Conservation (phyloP, 257 asterid genomes). For the Echium plantagineum region DNA sequence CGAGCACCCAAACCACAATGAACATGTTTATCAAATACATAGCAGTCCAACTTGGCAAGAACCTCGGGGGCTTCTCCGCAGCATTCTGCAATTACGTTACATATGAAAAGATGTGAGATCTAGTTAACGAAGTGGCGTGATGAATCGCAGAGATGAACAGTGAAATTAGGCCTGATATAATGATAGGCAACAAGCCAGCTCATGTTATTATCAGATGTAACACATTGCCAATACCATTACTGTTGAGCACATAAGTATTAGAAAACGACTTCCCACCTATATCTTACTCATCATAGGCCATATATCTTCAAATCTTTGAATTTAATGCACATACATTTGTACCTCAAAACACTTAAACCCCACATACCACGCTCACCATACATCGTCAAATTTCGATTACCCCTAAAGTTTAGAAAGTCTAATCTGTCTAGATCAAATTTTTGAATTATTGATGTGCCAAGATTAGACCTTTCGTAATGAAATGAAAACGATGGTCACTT, state of each 20-base stretch:
- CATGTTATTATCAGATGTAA: constrained; percentile 8
- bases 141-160: neutral
- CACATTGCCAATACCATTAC: constrained; percentile 6
- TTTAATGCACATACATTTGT: constrained; percentile 30
- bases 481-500: neutral
- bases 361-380: neutral
- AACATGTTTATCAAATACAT: constrained; percentile 66
- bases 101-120: neutral
- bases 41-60: constrained; percentile 78
- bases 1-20: constrained; percentile 55
- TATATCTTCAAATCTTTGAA: constrained; percentile 41
- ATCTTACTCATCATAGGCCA: constrained; percentile 23
- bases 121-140: neutral
- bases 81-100: constrained; percentile 51
- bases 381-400: neutral
- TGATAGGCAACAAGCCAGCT: constrained; percentile 33
- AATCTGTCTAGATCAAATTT: neutral
- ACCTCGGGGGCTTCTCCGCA: constrained; percentile 83
- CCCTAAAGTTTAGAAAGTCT: neutral
- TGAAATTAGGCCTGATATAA: neutral
- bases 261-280: constrained; percentile 65
- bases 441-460: constrained; percentile 7
- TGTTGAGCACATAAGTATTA: constrained; percentile 47
- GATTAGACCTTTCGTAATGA: constrained; percentile 7
- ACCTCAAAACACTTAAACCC: constrained; percentile 11